Conservation (phyloP, 495 filamentous ascomycete species). For the Neurospora sp. region DNA sequence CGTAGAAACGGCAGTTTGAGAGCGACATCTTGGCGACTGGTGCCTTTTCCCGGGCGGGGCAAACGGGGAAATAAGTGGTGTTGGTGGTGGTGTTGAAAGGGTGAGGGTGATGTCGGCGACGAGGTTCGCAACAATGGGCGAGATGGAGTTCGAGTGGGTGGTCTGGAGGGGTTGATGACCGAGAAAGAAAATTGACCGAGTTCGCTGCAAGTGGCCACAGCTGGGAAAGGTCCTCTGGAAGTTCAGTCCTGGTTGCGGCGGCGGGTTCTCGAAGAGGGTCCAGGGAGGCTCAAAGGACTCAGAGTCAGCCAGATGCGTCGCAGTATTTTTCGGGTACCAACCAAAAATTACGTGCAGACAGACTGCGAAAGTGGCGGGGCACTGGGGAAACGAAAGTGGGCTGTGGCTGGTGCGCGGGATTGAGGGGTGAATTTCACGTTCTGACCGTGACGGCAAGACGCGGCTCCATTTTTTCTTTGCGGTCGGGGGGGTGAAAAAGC, state of each 20-base stretch:
- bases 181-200: conserved; percentile 1
- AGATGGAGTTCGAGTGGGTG: neutral
- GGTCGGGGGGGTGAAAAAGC: neutral
- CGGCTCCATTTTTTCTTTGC: neutral
- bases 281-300: conserved; percentile 8
- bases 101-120: neutral
- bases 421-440: neutral
- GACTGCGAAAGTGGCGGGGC: neutral
- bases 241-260: neutral
- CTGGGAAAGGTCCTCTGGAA: neutral
- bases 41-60: conserved; percentile 13
- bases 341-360: conserved; percentile 15
- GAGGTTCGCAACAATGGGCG: neutral
- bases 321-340: conserved; percentile 17
- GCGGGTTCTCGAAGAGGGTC: conserved; percentile 2
- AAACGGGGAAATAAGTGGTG: conserved; percentile 4
- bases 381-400: conserved; percentile 9
- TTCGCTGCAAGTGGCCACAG: conserved; percentile 4
- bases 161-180: neutral
- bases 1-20: conserved; percentile 97
- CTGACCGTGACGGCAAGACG: neutral
- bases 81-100: neutral
- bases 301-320: conserved; percentile 13
- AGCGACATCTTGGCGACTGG: conserved; percentile 65
- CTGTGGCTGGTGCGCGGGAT: conserved; percentile 17